Conservation (phyloP, 2,329 filamentous ascomycete species). For the Ceratocystis colombiana region DNA sequence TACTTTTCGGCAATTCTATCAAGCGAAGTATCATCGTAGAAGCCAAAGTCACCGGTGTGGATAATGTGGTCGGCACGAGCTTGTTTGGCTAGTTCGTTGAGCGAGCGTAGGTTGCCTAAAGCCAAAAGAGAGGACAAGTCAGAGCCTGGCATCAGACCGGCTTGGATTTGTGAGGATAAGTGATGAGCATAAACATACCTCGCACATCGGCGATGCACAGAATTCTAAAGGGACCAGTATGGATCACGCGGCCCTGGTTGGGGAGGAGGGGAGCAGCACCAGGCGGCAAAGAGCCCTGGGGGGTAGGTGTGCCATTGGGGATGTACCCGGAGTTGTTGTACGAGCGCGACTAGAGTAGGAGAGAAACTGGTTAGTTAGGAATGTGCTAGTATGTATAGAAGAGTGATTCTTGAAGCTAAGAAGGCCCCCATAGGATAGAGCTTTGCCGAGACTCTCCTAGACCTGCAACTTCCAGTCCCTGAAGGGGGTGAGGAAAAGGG, state of each 20-base stretch:
- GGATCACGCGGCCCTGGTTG: slow-evolving; percentile 56
- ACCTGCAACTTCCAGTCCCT: slow-evolving; percentile 16
- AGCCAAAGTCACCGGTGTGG: slow-evolving; percentile 97
- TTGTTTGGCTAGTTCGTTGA: slow-evolving; percentile 93
- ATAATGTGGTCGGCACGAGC: slow-evolving; percentile 95
- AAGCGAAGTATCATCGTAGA: slow-evolving; percentile 92
- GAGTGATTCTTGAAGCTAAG: not conserved
- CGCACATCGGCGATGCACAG: slow-evolving; percentile 63
- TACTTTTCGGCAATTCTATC: slow-evolving; percentile 98
- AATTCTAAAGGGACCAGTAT: slow-evolving; percentile 55
- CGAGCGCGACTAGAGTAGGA: slow-evolving; percentile 34
- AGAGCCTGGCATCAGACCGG: slow-evolving; percentile 26
- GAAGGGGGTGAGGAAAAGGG: not conserved
- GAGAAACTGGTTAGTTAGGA: slow-evolving; percentile 27
- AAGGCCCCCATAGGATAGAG: not conserved
- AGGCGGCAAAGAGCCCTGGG: slow-evolving; percentile 34
- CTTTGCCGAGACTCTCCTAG: slow-evolving; percentile 25
- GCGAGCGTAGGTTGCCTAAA: slow-evolving; percentile 80
- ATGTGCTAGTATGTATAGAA: slow-evolving; percentile 21
- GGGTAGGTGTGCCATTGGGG: slow-evolving; percentile 49
- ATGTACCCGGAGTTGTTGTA: slow-evolving; percentile 49
- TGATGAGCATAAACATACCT: slow-evolving; percentile 39
- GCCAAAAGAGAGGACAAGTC: not conserved
- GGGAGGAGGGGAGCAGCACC: slow-evolving; percentile 56
- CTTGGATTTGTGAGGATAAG: not conserved